Conservation (phyloP, 1,284 basidiomycete genomes). For the Naganishia sp. region DNA sequence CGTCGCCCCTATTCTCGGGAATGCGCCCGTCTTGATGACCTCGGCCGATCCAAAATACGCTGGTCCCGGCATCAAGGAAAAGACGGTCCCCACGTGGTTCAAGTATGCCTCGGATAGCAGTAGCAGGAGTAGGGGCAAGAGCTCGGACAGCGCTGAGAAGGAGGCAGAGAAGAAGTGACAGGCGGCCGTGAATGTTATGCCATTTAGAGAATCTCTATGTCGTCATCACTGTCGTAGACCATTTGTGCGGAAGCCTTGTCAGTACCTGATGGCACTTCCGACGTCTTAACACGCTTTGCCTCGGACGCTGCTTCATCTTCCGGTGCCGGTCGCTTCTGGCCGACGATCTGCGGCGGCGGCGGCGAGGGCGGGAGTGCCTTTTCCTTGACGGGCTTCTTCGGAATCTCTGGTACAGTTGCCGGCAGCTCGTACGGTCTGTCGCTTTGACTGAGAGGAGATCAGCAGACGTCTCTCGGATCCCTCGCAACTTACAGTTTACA, state of each 20-base stretch:
- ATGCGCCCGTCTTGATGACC: slow-evolving; percentile 33
- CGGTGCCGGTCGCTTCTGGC: slow-evolving; percentile 61
- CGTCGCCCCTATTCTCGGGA: slow-evolving; percentile 26
- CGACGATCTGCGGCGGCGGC: slow-evolving; percentile 46
- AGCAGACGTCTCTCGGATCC: background rate
- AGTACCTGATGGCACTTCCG: slow-evolving; percentile 61
- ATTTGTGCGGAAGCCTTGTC: slow-evolving; percentile 56
- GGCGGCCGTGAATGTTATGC: background rate
- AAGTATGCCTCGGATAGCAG: slow-evolving; percentile 23
- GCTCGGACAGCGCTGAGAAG: background rate
- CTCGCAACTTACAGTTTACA: slow-evolving; percentile 65
- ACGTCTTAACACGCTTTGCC: slow-evolving; percentile 53
- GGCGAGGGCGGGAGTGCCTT: slow-evolving; percentile 54
- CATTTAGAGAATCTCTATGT: slow-evolving; percentile 34
- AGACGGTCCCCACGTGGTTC: slow-evolving; percentile 33
- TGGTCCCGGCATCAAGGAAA: slow-evolving; percentile 21
- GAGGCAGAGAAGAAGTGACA: background rate
- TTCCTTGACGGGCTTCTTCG: slow-evolving; percentile 46
- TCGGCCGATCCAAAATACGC: slow-evolving; percentile 19
- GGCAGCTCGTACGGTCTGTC: slow-evolving; percentile 64
- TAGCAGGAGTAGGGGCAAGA: slow-evolving; percentile 2
- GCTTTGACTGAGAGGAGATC: slow-evolving; percentile 55
- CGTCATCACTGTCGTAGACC: slow-evolving; percentile 36
- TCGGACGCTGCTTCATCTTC: slow-evolving; percentile 60
- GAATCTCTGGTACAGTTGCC: slow-evolving; percentile 58